Evolutionary conservation across 2,329 filamentous ascomycete genomes (phyloP).

Genomic region (Pseudofabraea citricarpa): DNA sequence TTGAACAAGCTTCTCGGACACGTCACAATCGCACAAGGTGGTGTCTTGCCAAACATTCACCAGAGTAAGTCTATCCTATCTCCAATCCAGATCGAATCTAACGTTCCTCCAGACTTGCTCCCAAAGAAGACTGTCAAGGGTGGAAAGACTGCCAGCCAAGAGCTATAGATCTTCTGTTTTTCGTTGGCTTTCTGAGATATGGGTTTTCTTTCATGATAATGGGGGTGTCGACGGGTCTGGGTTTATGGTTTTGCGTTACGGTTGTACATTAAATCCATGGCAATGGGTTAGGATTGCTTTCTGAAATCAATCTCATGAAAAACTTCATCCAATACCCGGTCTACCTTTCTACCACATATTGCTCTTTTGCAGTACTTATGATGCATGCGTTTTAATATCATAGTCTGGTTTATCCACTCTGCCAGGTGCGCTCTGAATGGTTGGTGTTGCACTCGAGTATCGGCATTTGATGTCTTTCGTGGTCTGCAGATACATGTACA

Average conservation of each 20-base stretch:
- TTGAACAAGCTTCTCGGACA: conserved; percentile 97
- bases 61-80: conserved; percentile 64
- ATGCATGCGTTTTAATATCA: neutral
- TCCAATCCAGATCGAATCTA: conserved; percentile 16
- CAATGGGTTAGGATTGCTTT: conserved; percentile 32
- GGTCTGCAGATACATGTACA: no score
- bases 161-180: conserved; percentile 68
- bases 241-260: conserved; percentile 63
- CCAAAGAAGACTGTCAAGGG: conserved; percentile 98
- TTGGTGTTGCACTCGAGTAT: no score
- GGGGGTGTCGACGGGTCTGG: conserved; percentile 70
- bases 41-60: conserved; percentile 96
- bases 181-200: conserved; percentile 49
- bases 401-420: no score
- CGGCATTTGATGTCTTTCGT: no score
- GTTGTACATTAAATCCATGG: conserved; percentile 73
- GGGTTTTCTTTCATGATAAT: conserved; percentile 63
- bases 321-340: conserved; percentile 15
- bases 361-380: neutral
- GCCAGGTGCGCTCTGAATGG: no score
- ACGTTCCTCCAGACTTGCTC: conserved; percentile 71
- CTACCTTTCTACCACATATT: neutral
- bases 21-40: conserved; percentile 94
- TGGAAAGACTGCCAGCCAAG: conserved; percentile 89
- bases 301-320: conserved; percentile 29